phyloP scores from a whole-genome alignment of 768 basidiomycete genomes.

The Thelephora aurantiotincta region DNA sequence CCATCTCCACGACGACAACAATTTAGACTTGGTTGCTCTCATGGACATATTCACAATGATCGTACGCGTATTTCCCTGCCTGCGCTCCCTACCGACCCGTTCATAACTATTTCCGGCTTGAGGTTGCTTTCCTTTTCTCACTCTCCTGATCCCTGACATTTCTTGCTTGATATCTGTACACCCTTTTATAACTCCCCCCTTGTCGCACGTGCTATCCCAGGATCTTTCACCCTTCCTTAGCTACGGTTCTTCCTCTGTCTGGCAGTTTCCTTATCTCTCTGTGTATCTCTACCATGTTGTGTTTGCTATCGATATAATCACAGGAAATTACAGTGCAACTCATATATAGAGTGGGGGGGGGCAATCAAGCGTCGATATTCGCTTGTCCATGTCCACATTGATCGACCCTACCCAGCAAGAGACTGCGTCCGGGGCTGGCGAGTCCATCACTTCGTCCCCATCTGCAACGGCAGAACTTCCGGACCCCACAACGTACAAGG shows the following conservation, averaged over 20 bases:
- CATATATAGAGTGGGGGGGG: too few relatives aligned
- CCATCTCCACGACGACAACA: slow-evolving; percentile 29
- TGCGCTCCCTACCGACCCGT: background rate
- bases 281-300: background rate
- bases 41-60: slow-evolving; percentile 10
- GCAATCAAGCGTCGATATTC: too few relatives aligned
- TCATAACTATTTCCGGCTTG: too few relatives aligned
- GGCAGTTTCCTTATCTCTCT: background rate
- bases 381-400: too few relatives aligned
- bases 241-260: background rate
- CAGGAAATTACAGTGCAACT: too few relatives aligned
- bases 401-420: too few relatives aligned
- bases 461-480: too few relatives aligned
- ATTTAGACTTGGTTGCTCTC: slow-evolving; percentile 4
- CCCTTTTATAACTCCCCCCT: background rate
- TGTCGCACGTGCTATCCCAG: background rate
- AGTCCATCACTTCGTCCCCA: too few relatives aligned
- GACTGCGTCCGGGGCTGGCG: too few relatives aligned
- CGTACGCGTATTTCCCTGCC: slow-evolving; percentile 10
- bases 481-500: too few relatives aligned
- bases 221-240: background rate
- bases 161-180: slow-evolving; percentile 18
- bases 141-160: slow-evolving; percentile 11
- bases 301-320: background rate
- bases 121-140: slow-evolving; percentile 6